Evolutionary conservation across 192 early-diverging fungal species (phyloP).

Genomic region (Jimgerdemannia flammicorona): DNA sequence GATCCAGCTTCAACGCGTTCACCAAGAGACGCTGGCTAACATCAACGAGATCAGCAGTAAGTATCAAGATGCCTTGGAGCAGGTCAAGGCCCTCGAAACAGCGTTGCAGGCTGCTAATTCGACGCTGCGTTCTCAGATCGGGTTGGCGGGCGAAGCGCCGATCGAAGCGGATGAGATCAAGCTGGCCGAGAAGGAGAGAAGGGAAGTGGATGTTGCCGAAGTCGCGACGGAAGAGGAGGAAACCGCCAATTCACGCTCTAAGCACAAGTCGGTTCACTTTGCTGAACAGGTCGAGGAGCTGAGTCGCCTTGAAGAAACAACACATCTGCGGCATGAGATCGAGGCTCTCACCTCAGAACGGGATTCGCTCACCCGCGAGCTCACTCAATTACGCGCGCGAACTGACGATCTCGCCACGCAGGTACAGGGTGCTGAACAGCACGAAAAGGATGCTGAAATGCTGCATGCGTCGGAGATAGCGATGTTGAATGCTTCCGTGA

Average conservation of each 20-base stretch:
- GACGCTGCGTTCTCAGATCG: not conserved
- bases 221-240: slow-evolving; percentile 7
- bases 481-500: not conserved
- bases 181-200: slow-evolving; percentile 2
- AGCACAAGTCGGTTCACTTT: not conserved
- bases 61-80: slow-evolving; percentile 23
- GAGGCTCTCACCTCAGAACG: not conserved
- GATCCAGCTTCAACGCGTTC: slow-evolving; percentile 4
- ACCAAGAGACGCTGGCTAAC: slow-evolving; percentile 19
- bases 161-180: slow-evolving; percentile 13
- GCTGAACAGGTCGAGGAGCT: not conserved
- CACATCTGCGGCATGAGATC: not conserved
- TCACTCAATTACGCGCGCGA: not conserved
- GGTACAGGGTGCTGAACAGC: not conserved
- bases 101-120: not conserved
- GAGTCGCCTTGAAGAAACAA: not conserved
- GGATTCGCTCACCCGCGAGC: not conserved
- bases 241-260: not conserved
- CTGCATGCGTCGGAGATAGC: not conserved
- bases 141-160: slow-evolving; percentile 2
- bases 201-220: slow-evolving; percentile 6
- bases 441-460: not conserved
- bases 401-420: not conserved
- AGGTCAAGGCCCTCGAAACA: slow-evolving; percentile 5
- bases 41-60: slow-evolving; percentile 14